Evolutionary conservation across 75 land plant genomes (phyloP).

Genomic region (Adiantum capillusveneris): DNA sequence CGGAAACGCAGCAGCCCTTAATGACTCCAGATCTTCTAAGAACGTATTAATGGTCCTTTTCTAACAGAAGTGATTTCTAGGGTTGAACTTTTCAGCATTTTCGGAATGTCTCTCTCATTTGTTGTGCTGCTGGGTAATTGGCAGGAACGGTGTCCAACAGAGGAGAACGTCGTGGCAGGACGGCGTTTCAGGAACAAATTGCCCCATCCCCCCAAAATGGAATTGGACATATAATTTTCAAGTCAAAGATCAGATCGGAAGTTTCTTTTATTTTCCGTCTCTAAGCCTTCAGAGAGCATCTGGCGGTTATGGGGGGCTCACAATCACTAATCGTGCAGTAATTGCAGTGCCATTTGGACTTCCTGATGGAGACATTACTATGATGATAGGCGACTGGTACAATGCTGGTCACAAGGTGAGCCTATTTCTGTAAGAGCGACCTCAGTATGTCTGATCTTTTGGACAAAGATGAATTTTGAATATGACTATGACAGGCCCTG

Average conservation of each 20-base stretch:
- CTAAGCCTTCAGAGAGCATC: constrained; percentile 60
- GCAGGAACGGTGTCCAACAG: constrained; percentile 66
- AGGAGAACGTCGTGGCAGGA: constrained; percentile 83
- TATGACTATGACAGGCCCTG: no score
- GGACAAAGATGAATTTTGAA: no score
- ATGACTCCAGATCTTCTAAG: no score
- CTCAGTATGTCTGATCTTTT: no score
- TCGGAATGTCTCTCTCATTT: no score
- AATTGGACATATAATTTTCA: constrained; percentile 89
- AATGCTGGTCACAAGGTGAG: constrained; percentile 66
- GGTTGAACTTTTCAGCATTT: no score
- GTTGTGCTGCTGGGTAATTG: no score
- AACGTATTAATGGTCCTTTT: no score
- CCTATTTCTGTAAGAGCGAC: no score
- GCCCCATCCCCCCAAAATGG: constrained; percentile 74
- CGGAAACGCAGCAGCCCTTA: no score
- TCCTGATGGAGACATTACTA: constrained; percentile 63
- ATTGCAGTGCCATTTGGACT: constrained; percentile 65
- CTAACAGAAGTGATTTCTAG: no score
- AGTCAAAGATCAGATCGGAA: constrained; percentile 89
- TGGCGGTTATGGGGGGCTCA: constrained; percentile 75
- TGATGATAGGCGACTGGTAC: constrained; percentile 87
- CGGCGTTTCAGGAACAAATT: constrained; percentile 82
- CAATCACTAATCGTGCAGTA: constrained; percentile 41
- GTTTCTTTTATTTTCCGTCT: constrained; percentile 82